Conservation (phyloP, 2,329 filamentous ascomycete species). For the Metarhizium rileyi region DNA sequence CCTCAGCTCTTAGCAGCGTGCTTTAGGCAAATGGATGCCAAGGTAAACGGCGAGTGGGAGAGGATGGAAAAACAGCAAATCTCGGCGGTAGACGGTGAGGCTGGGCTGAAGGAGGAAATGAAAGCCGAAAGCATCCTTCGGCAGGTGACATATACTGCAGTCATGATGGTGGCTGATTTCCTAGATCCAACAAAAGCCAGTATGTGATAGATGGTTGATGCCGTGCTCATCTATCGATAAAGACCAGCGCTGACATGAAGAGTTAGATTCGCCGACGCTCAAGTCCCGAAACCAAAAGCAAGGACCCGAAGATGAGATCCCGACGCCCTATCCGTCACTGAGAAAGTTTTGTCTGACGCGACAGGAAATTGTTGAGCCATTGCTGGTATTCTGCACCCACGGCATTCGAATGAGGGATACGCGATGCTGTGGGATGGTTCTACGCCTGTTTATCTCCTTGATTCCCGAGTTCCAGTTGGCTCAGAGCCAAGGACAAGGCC, state of each 20-base stretch:
- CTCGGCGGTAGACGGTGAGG: conserved; percentile 59
- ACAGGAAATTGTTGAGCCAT: conserved; percentile 69
- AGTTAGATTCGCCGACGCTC: conserved; percentile 2
- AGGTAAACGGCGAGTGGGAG: conserved; percentile 82
- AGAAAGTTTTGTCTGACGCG: conserved; percentile 75
- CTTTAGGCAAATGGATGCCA: conserved; percentile 78
- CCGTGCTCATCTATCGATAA: not conserved
- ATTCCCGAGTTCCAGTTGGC: conserved; percentile 69
- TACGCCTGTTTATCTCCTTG: conserved; percentile 77
- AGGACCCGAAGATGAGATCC: not conserved
- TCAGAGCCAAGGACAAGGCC: conserved; percentile 15
- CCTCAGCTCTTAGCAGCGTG: conserved; percentile 74
- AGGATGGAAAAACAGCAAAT: conserved; percentile 56
- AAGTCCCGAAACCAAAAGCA: not conserved
- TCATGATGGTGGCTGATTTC: conserved; percentile 83
- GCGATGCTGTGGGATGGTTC: conserved; percentile 75
- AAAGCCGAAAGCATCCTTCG: conserved; percentile 92
- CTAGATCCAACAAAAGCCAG: conserved; percentile 64
- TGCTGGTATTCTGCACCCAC: conserved; percentile 87
- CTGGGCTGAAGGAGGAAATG: conserved; percentile 86
- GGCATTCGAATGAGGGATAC: conserved; percentile 84
- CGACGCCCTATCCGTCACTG: conserved; percentile 46
- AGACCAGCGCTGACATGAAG: conserved; percentile 1
- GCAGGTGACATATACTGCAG: conserved; percentile 84
- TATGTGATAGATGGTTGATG: conserved; percentile 27